Evolutionary conservation across 2,329 filamentous ascomycete species (phyloP).

Genomic region (Lecanosticta acicola): DNA sequence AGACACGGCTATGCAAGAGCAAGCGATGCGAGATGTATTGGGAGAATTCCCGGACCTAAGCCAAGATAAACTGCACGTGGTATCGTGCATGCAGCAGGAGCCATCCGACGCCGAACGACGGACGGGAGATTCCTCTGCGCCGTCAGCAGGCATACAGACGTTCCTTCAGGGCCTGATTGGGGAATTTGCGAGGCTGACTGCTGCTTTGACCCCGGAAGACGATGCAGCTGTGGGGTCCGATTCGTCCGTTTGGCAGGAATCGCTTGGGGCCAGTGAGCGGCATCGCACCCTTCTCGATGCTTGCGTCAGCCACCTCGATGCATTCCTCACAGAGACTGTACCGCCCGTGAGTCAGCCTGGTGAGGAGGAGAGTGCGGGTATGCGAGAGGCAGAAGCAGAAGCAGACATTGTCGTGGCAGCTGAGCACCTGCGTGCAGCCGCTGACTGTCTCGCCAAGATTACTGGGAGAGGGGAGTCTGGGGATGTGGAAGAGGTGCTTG

Average conservation of each 20-base stretch:
- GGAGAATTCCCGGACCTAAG: conserved; percentile 40
- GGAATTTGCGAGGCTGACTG: conserved; percentile 66
- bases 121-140: not conserved
- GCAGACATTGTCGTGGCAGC: conserved; percentile 85
- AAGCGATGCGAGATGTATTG: conserved; percentile 29
- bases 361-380: conserved; percentile 1
- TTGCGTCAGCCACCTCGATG: conserved; percentile 65
- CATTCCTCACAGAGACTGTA: conserved; percentile 62
- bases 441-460: conserved; percentile 73
- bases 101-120: conserved; percentile 19
- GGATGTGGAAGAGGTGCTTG: conserved; percentile 91
- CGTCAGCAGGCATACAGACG: conserved; percentile 54
- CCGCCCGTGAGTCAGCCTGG: not conserved
- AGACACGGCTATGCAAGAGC: conserved; percentile 1
- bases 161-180: conserved; percentile 63
- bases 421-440: conserved; percentile 77
- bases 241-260: conserved; percentile 68
- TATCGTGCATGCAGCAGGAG: conserved; percentile 59
- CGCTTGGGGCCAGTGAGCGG: conserved; percentile 83
- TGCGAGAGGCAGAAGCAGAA: conserved; percentile 37
- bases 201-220: conserved; percentile 35
- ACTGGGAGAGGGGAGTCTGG: conserved; percentile 79
- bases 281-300: conserved; percentile 74
- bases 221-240: conserved; percentile 43
- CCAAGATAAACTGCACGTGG: conserved; percentile 49